phyloP scores from a whole-genome alignment of 768 basidiomycete species.

The Termitomyces sp. region DNA sequence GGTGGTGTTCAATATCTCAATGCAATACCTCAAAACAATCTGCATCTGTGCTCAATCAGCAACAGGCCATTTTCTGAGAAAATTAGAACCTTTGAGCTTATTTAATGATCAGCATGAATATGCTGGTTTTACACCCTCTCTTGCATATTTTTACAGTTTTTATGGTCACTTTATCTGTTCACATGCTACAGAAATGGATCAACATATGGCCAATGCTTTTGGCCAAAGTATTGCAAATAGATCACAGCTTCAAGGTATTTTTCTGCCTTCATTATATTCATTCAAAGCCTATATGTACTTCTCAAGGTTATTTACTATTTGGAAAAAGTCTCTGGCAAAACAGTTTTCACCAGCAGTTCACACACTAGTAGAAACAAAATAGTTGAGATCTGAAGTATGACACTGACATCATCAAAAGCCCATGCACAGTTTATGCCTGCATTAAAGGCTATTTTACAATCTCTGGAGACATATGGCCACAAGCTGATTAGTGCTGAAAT shows the following conservation, averaged over 20 bases:
- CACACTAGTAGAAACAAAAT: not conserved
- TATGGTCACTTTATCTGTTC: not conserved
- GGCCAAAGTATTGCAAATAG: not conserved
- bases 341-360: not conserved
- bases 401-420: not conserved
- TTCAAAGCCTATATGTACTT: not conserved
- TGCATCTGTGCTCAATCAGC: not conserved
- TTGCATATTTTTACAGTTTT: not conserved
- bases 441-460: not conserved
- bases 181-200: not conserved
- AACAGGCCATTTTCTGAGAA: not conserved
- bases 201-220: not conserved
- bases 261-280: not conserved
- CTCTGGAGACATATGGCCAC: not conserved
- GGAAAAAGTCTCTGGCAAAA: not conserved
- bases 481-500: slow-evolving; percentile 20
- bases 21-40: slow-evolving; percentile 1
- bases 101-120: not conserved
- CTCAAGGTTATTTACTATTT: not conserved
- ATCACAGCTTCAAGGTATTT: not conserved
- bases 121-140: not conserved
- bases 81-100: not conserved
- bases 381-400: not conserved
- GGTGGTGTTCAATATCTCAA: not conserved
- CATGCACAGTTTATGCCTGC: not conserved